Percentiles rank a stretch among this genome's conserved stretches.
Conservation (phyloP, 257 asterid genomes). For the Ehretia macrophylla region DNA sequence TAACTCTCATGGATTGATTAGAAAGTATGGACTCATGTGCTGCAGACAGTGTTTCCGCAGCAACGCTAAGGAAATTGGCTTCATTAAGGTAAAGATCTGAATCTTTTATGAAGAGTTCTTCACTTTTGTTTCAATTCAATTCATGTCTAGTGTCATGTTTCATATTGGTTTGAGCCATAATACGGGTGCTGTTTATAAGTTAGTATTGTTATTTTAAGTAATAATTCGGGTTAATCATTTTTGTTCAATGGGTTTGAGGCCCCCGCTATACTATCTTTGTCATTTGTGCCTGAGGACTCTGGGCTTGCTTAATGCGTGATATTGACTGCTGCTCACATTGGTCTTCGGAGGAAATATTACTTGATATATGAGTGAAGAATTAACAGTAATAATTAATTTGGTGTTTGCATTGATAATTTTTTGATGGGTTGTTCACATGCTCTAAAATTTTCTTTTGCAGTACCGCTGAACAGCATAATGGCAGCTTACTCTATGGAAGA, state of each 20-base stretch:
- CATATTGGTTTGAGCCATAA: not conserved
- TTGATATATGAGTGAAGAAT: too few species aligned
- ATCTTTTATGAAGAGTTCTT: not conserved
- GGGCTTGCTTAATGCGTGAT: too few species aligned
- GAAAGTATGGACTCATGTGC: constrained; percentile 40
- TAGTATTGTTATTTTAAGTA: too few species aligned
- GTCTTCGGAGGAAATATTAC: too few species aligned
- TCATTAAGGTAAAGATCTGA: constrained; percentile 27
- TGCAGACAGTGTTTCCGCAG: constrained; percentile 44
- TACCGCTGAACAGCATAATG: constrained; percentile 27
- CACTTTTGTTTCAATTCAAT: not conserved
- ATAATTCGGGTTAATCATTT: too few species aligned
- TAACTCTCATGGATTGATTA: constrained; percentile 31
- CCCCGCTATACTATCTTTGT: too few species aligned
- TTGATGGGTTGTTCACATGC: not conserved
- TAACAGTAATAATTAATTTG: too few species aligned
- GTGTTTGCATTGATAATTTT: not conserved
- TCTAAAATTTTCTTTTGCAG: constrained; percentile 30
- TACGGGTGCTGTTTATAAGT: too few species aligned
- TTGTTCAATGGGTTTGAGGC: too few species aligned
- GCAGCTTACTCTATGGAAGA: not conserved
- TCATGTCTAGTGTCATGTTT: too few species aligned
- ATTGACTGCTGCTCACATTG: too few species aligned
- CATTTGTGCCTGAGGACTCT: too few species aligned
- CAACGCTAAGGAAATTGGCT: constrained; percentile 37